A percentile compares a stretch with the other conserved stretches of the same genome.
phyloP scores from a whole-genome alignment of 352 stramenopile genomes.

The Phytopythium chamaehyphon region DNA sequence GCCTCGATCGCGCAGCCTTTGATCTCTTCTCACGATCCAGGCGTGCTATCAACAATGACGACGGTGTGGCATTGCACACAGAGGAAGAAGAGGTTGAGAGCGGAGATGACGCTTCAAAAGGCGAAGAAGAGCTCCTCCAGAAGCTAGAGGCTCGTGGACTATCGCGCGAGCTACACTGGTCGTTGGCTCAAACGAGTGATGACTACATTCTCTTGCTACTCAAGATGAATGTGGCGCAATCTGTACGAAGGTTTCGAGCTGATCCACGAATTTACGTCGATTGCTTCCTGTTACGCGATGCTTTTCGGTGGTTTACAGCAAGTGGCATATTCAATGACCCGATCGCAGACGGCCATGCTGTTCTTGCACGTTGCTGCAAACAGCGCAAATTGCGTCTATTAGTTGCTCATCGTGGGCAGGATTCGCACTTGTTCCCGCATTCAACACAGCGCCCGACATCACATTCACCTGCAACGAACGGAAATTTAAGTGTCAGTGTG shows the following conservation, averaged over 20 bases:
- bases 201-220: slow-evolving; percentile 77
- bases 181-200: slow-evolving; percentile 48
- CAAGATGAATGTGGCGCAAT: slow-evolving; percentile 38
- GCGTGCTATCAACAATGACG: not conserved
- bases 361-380: slow-evolving; percentile 75
- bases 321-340: slow-evolving; percentile 40
- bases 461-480: not conserved
- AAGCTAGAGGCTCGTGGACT: slow-evolving; percentile 23
- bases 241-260: slow-evolving; percentile 57
- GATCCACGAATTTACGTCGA: slow-evolving; percentile 69
- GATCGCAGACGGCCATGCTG: slow-evolving; percentile 32
- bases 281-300: slow-evolving; percentile 72
- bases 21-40: slow-evolving; percentile 17
- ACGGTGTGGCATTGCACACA: not conserved
- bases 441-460: not conserved
- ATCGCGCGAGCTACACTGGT: slow-evolving; percentile 34
- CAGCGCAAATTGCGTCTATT: slow-evolving; percentile 63
- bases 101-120: not conserved
- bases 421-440: slow-evolving; percentile 44
- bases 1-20: slow-evolving; percentile 46
- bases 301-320: slow-evolving; percentile 56
- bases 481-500: not conserved
- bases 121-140: slow-evolving; percentile 1
- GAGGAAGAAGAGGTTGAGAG: not conserved
- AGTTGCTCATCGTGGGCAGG: slow-evolving; percentile 48